A percentile compares a stretch with the other conserved stretches of the same genome.
Evolutionary conservation across 495 filamentous ascomycete genomes (phyloP).

Genomic region (Talaromyces stipitatus): DNA sequence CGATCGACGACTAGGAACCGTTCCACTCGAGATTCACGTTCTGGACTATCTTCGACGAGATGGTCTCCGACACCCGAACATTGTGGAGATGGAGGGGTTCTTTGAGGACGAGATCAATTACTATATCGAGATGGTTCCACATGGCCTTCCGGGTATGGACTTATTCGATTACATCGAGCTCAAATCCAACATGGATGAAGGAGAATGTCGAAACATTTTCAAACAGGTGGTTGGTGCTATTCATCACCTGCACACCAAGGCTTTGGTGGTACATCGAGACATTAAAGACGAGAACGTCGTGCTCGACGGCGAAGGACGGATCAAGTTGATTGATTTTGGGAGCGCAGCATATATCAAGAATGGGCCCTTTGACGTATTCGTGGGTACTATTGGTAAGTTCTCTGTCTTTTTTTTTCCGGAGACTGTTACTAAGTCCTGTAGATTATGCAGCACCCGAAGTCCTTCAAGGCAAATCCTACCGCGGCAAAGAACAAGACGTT

Average conservation of each 20-base stretch:
- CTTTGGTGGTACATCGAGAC: conserved; percentile 89
- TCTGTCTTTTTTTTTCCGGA: neutral
- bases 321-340: conserved; percentile 97
- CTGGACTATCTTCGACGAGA: conserved; percentile 87
- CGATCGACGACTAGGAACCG: conserved; percentile 89
- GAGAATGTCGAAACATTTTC: conserved; percentile 91
- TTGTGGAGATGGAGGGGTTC: conserved; percentile 97
- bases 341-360: conserved; percentile 97
- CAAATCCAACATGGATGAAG: conserved; percentile 91
- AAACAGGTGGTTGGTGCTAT: conserved; percentile 83
- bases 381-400: conserved; percentile 88
- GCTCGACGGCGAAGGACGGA: conserved; percentile 87
- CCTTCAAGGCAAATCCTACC: conserved; percentile 85
- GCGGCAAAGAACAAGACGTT: conserved; percentile 94
- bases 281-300: conserved; percentile 99
- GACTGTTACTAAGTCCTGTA: conserved; percentile 21
- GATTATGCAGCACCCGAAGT: conserved; percentile 98
- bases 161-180: conserved; percentile 98
- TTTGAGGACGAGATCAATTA: conserved; percentile 98
- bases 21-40: conserved; percentile 95
- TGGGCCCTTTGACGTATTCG: conserved; percentile 98
- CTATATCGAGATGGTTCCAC: conserved; percentile 97
- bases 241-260: conserved; percentile 85
- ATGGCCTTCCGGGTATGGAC: conserved; percentile 96
- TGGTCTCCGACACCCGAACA: conserved; percentile 84